These are phyloP conservation scores for Teunomyces kruisii DNA, from an alignment of 805 yeast species.

Conservation along the genomic window DNA sequence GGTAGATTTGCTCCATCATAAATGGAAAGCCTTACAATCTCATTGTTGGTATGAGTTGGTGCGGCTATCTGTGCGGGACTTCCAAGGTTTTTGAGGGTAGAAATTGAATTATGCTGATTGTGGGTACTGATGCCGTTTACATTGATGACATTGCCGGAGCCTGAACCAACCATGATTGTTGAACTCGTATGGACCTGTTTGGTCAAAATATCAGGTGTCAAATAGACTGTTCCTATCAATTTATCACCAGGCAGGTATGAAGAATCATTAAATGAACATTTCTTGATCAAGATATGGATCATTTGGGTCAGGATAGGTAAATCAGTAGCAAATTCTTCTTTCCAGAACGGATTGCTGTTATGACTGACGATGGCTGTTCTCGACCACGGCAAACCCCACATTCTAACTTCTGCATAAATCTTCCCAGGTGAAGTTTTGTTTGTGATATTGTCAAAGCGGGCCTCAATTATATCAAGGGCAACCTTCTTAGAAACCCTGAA, in stretches of 20 bases:
- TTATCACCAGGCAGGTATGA: constrained; percentile 35
- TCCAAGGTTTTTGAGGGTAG: neutral
- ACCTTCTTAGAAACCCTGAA: constrained; percentile 56
- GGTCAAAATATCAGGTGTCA: constrained; percentile 51
- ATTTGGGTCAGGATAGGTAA: constrained; percentile 55
- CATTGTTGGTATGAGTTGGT: neutral
- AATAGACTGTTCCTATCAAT: constrained; percentile 52
- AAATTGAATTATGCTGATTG: constrained; percentile 7
- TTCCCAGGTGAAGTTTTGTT: constrained; percentile 12
- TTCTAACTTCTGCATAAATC: constrained; percentile 66
- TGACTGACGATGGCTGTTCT: constrained; percentile 65
- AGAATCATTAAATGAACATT: constrained; percentile 20
- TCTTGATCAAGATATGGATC: constrained; percentile 49
- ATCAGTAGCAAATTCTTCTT: constrained; percentile 69
- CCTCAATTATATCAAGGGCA: constrained; percentile 62
- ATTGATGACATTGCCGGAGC: constrained; percentile 21
- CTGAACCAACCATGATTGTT: constrained; percentile 32
- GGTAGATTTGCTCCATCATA: constrained; percentile 41
- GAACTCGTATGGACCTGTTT: constrained; percentile 30
- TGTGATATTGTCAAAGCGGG: constrained; percentile 43
- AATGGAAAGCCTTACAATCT: constrained; percentile 45
- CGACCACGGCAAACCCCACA: constrained; percentile 78
- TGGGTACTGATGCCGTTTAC: constrained; percentile 16
- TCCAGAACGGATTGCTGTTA: constrained; percentile 68
- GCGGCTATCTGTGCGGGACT: neutral